Percentiles rank a stretch among this genome's conserved stretches.
phyloP scores from a whole-genome alignment of 208 protist genomes.

The Crithidia thermophila region DNA sequence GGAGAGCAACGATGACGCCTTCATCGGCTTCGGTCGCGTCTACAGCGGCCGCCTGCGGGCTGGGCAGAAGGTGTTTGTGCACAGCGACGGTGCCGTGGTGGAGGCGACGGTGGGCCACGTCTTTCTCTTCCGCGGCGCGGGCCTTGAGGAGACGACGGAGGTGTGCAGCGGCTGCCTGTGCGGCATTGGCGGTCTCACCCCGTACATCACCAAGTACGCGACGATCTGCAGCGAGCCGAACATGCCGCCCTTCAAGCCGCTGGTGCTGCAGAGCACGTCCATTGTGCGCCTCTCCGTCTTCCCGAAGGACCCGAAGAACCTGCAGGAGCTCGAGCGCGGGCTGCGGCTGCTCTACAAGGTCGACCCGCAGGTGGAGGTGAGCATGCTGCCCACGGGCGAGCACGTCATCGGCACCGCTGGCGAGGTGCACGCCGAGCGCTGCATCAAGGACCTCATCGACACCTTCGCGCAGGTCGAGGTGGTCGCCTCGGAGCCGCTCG shows the following conservation, averaged over 20 bases:
- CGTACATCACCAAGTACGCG: slow-evolving; percentile 94
- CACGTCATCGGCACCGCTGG: slow-evolving; percentile 96
- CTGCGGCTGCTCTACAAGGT: slow-evolving; percentile 95
- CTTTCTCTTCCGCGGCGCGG: slow-evolving; percentile 95
- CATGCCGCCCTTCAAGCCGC: slow-evolving; percentile 81
- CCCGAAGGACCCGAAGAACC: slow-evolving; percentile 81
- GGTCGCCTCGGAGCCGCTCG: slow-evolving; percentile 83
- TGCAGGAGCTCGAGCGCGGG: slow-evolving; percentile 75
- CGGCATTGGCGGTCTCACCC: slow-evolving; percentile 95
- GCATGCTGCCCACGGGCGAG: slow-evolving; percentile 95
- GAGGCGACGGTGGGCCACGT: slow-evolving; percentile 67
- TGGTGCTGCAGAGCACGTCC: slow-evolving; percentile 92
- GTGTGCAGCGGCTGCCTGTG: slow-evolving; percentile 89
- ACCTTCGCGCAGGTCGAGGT: slow-evolving; percentile 89
- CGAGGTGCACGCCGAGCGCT: slow-evolving; percentile 97
- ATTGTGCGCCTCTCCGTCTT: slow-evolving; percentile 97
- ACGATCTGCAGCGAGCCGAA: slow-evolving; percentile 82
- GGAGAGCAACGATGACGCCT: slow-evolving; percentile 72
- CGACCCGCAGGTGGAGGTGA: slow-evolving; percentile 95
- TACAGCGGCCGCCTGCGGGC: slow-evolving; percentile 95
- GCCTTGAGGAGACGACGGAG: slow-evolving; percentile 84
- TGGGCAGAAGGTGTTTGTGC: slow-evolving; percentile 89
- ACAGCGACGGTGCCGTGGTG: slow-evolving; percentile 62
- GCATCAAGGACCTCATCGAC: slow-evolving; percentile 94
- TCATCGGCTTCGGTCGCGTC: slow-evolving; percentile 97